phyloP scores from a whole-genome alignment of 2,329 filamentous ascomycete species.

The Akanthomyces uredinophilus region DNA sequence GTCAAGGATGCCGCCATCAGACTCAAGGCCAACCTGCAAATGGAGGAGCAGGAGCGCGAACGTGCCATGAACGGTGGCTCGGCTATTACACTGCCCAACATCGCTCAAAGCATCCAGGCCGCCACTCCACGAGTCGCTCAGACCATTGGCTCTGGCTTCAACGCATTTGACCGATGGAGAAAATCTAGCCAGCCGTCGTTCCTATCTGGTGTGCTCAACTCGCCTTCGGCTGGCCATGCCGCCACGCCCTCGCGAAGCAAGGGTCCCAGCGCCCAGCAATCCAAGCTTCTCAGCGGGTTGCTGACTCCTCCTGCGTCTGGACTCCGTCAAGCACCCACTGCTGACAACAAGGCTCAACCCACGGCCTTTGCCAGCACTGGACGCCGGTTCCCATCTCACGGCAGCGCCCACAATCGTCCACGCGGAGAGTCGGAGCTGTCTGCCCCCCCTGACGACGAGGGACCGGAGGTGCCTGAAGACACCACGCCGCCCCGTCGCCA shows the following conservation, averaged over 20 bases:
- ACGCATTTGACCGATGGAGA: constrained; percentile 96
- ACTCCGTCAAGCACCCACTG: constrained; percentile 55
- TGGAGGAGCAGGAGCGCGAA: constrained; percentile 96
- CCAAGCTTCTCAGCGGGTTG: constrained; percentile 66
- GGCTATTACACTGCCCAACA: constrained; percentile 63
- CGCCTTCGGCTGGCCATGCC: constrained; percentile 36
- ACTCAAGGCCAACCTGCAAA: constrained; percentile 88
- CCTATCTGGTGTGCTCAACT: constrained; percentile 43
- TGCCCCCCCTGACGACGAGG: constrained; percentile 17
- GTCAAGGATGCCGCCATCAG: constrained; percentile 90
- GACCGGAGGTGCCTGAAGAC: constrained; percentile 34
- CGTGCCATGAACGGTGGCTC: constrained; percentile 69
- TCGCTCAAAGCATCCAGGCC: constrained; percentile 72
- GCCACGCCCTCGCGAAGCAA: constrained; percentile 58
- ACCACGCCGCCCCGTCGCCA: constrained; percentile 41
- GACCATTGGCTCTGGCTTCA: constrained; percentile 69
- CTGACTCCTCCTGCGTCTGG: constrained; percentile 84
- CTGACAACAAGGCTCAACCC: constrained; percentile 41
- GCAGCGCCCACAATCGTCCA: constrained; percentile 21
- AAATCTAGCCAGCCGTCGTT: constrained; percentile 56
- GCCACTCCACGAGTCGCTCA: constrained; percentile 79
- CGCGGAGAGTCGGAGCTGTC: constrained; percentile 29
- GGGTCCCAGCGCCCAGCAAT: constrained; percentile 42
- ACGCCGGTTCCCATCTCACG: constrained; percentile 49
- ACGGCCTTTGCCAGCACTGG: constrained; percentile 59